These are phyloP conservation scores for Rhizopus stolonifer DNA, from an alignment of 371 early-diverging fungal genomes.

Conservation along the genomic window DNA sequence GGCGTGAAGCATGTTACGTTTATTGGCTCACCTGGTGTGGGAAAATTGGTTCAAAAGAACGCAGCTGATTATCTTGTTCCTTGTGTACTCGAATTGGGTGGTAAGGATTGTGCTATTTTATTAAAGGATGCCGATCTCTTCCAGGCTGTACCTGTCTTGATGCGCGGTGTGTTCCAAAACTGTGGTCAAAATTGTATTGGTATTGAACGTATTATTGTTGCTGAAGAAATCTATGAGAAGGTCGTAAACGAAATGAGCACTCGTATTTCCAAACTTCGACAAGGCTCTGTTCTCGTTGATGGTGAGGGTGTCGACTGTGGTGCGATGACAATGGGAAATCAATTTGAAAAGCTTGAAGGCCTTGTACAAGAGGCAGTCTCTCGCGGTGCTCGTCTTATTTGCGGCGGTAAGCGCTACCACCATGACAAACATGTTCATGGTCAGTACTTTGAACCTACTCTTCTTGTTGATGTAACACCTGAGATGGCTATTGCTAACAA, in stretches of 20 bases:
- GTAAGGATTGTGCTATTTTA: slow-evolving; percentile 83
- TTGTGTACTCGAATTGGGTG: slow-evolving; percentile 88
- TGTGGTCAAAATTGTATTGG: slow-evolving; percentile 89
- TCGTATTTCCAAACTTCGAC: slow-evolving; percentile 59
- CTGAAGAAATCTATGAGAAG: slow-evolving; percentile 65
- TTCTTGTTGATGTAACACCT: slow-evolving; percentile 74
- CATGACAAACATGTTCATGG: slow-evolving; percentile 72
- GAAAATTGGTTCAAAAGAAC: slow-evolving; percentile 71
- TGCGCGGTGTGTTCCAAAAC: slow-evolving; percentile 85
- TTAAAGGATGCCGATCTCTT: slow-evolving; percentile 71
- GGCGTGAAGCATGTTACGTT: slow-evolving; percentile 80
- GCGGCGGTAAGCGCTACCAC: slow-evolving; percentile 65
- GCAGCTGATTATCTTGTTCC: slow-evolving; percentile 79
- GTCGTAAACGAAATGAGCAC: slow-evolving; percentile 61
- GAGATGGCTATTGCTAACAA: slow-evolving; percentile 75
- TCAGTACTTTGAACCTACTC: slow-evolving; percentile 80
- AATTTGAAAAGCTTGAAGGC: slow-evolving; percentile 46
- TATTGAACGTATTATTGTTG: slow-evolving; percentile 73
- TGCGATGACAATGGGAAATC: slow-evolving; percentile 70
- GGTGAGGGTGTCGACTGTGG: slow-evolving; percentile 76
- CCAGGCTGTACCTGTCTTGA: slow-evolving; percentile 67
- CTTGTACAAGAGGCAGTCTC: slow-evolving; percentile 69
- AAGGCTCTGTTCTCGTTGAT: slow-evolving; percentile 71
- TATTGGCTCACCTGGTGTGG: slow-evolving; percentile 83
- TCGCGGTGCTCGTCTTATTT: slow-evolving; percentile 73